Conservation (phyloP, 768 basidiomycete genomes). For the Pleurotus eryngii region DNA sequence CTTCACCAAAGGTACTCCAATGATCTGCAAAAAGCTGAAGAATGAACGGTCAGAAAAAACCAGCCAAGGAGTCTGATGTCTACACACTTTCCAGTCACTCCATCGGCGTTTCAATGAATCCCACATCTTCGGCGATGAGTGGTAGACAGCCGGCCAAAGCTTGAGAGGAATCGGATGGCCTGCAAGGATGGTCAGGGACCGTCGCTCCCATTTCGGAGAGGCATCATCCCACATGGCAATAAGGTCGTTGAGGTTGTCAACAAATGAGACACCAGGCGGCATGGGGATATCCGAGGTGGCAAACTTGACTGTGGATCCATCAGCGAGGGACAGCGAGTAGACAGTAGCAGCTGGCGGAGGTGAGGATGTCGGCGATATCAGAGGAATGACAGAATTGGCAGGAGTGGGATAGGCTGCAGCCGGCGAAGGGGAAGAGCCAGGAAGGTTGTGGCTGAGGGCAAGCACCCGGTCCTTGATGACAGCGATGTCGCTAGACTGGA, state of each 20-base stretch:
- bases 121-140: constrained; percentile 20
- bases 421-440: not conserved
- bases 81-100: constrained; percentile 19
- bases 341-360: not conserved
- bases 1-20: constrained; percentile 15
- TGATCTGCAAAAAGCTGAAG: constrained; percentile 5
- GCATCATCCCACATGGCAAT: constrained; percentile 14
- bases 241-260: constrained; percentile 23
- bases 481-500: too few species aligned
- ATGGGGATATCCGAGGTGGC: constrained; percentile 12
- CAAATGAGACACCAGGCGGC: constrained; percentile 22
- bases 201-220: constrained; percentile 17
- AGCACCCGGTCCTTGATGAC: too few species aligned
- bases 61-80: not conserved
- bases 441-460: too few species aligned
- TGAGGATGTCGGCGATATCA: not conserved
- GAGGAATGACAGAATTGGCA: not conserved
- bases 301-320: not conserved
- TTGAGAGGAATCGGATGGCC: constrained; percentile 18
- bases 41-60: too few species aligned
- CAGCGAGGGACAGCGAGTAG: not conserved
- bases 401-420: not conserved
- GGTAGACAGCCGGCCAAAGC: constrained; percentile 21
- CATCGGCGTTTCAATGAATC: constrained; percentile 19
- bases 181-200: constrained; percentile 17